These are phyloP conservation scores for Trichosporon inkin DNA, from an alignment of 1,284 basidiomycete genomes.

Conservation along the genomic window DNA sequence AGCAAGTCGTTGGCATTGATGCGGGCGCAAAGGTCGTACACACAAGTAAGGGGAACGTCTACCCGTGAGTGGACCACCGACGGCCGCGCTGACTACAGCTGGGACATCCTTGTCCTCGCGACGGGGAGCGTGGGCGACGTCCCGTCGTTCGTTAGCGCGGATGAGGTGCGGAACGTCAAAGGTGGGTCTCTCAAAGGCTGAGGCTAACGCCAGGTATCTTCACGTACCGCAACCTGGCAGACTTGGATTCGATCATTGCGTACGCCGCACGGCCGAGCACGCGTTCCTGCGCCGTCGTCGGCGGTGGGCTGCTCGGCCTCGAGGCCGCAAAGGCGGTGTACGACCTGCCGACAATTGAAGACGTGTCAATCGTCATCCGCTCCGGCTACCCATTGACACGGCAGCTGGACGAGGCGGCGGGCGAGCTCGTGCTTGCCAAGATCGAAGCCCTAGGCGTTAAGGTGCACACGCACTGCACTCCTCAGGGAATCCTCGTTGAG, in stretches of 20 bases:
- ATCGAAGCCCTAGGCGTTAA: slow-evolving; percentile 63
- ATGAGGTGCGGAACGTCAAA: slow-evolving; percentile 44
- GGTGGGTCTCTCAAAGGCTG: too few species aligned
- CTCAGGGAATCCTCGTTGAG: slow-evolving; percentile 19
- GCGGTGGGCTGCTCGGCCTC: slow-evolving; percentile 65
- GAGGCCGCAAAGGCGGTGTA: slow-evolving; percentile 71
- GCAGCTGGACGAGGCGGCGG: slow-evolving; percentile 66
- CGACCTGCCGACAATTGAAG: slow-evolving; percentile 54
- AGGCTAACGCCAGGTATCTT: slow-evolving; percentile 57
- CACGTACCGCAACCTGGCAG: slow-evolving; percentile 67
- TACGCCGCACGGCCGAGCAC: slow-evolving; percentile 56
- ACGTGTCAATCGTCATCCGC: slow-evolving; percentile 59
- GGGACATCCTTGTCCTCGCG: slow-evolving; percentile 64
- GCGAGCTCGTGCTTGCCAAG: slow-evolving; percentile 63
- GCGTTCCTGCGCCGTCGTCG: slow-evolving; percentile 59
- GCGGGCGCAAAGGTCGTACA: slow-evolving; percentile 53
- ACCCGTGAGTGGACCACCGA: too few species aligned
- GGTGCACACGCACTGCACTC: slow-evolving; percentile 52
- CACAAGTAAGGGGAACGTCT: slow-evolving; percentile 53
- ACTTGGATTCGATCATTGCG: slow-evolving; percentile 61
- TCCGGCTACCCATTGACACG: slow-evolving; percentile 63
- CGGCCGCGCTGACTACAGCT: slow-evolving; percentile 49
- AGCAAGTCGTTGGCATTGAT: slow-evolving; percentile 57
- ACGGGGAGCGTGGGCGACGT: slow-evolving; percentile 67
- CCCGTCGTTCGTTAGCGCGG: slow-evolving; percentile 59